A percentile compares a stretch with the other conserved stretches of the same genome.
Evolutionary conservation across 257 asterid genomes (phyloP).

Genomic region (Solanum piurae): DNA sequence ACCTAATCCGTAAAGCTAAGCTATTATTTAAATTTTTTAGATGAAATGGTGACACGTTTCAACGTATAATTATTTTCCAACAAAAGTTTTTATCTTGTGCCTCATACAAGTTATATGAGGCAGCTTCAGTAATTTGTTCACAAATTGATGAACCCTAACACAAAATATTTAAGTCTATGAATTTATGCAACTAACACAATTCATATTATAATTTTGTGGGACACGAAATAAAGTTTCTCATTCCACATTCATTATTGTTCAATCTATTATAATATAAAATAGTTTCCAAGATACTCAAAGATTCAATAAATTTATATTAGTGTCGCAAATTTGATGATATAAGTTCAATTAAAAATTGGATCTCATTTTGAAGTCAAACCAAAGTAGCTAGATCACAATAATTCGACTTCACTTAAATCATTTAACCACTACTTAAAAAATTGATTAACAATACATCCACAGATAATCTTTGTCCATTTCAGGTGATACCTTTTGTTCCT

Average conservation of each 20-base stretch:
- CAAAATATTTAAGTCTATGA: too few species aligned
- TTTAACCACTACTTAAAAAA: not conserved
- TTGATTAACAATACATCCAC: not conserved
- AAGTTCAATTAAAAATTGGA: not conserved
- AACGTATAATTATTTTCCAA: not conserved
- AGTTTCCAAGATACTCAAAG: not conserved
- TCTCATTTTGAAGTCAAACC: not conserved
- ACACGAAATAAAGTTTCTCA: not conserved
- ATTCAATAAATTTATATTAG: not conserved
- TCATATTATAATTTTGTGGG: not conserved
- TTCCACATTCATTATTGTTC: not conserved
- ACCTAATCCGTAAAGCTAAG: too few species aligned
- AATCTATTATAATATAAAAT: not conserved
- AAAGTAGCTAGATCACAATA: not conserved
- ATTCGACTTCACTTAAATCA: not conserved
- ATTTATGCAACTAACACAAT: too few species aligned
- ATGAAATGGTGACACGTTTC: not conserved
- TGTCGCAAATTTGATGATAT: not conserved
- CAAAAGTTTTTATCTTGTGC: not conserved
- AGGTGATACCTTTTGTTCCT: not conserved
- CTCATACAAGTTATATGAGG: not conserved
- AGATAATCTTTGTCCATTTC: not conserved
- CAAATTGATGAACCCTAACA: too few species aligned
- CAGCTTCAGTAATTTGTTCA: too few species aligned
- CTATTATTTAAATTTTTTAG: too few species aligned